Evolutionary conservation across 2,329 filamentous ascomycete species (phyloP).

Genomic region (Fusarium ambrosium): DNA sequence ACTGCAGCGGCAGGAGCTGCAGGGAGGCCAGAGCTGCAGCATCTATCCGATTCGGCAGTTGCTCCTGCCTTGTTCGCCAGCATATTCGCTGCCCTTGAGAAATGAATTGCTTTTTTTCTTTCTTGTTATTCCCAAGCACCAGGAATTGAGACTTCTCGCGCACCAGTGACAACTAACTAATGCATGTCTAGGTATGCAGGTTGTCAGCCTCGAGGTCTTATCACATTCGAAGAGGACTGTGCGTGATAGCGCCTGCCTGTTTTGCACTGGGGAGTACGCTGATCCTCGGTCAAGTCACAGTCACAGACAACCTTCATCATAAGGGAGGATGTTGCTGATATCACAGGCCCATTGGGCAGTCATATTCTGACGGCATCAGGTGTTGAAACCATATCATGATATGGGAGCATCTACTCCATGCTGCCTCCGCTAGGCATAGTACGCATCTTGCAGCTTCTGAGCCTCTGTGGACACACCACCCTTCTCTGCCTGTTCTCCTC

Average conservation of each 20-base stretch:
- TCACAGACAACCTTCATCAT: background rate
- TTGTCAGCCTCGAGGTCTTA: background rate
- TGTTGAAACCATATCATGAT: background rate
- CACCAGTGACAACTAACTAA: constrained; percentile 3
- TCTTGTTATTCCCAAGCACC: background rate
- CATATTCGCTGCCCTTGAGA: background rate
- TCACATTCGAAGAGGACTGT: background rate
- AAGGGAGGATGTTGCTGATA: background rate
- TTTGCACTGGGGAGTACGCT: background rate
- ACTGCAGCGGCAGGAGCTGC: constrained; percentile 10
- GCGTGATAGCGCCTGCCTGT: background rate
- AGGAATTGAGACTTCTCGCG: constrained; percentile 1
- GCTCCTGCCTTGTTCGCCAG: background rate
- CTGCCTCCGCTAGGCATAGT: constrained; percentile 24
- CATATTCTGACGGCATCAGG: background rate
- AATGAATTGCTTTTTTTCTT: background rate
- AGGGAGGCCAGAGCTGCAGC: background rate
- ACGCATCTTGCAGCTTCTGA: constrained; percentile 34
- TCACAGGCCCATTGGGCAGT: background rate
- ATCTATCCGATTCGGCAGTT: constrained; percentile 7
- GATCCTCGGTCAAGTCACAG: background rate
- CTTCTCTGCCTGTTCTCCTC: constrained; percentile 59
- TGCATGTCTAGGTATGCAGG: background rate
- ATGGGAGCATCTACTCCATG: background rate
- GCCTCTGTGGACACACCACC: constrained; percentile 53